Conservation (phyloP, 1,284 basidiomycete genomes). For the Marasmius tenuissimus region DNA sequence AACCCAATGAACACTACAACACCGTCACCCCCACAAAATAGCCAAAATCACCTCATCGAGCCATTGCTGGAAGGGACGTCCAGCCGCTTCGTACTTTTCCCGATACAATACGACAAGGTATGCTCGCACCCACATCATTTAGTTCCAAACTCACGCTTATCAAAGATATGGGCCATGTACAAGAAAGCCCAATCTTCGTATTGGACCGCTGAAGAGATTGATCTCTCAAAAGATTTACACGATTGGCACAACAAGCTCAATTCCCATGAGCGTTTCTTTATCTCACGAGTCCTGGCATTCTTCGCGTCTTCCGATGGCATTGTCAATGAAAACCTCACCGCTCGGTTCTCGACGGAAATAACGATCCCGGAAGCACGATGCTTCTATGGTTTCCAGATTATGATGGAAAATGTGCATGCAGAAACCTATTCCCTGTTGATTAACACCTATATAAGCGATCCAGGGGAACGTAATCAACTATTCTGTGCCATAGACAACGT, state of each 20-base stretch:
- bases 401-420: conserved; percentile 99
- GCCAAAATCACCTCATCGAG: too few species aligned
- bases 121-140: too few species aligned
- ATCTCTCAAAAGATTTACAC: conserved; percentile 89
- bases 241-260: conserved; percentile 95
- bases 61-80: conserved; percentile 81
- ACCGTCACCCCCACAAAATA: too few species aligned
- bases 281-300: conserved; percentile 96
- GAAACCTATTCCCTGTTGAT: conserved; percentile 98
- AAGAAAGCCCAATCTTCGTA: conserved; percentile 92
- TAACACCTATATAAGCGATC: conserved; percentile 96
- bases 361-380: conserved; percentile 94
- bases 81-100: conserved; percentile 89
- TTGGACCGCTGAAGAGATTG: conserved; percentile 99
- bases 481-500: conserved; percentile 96
- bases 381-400: conserved; percentile 99
- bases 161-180: conserved; percentile 99
- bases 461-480: conserved; percentile 79
- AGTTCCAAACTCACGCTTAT: too few species aligned
- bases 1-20: too few species aligned
- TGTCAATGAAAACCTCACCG: conserved; percentile 96
- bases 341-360: conserved; percentile 94
- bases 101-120: conserved; percentile 92
- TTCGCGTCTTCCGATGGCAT: conserved; percentile 98
- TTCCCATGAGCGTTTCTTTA: conserved; percentile 92